Percentiles rank a stretch among this genome's conserved stretches.
Conservation (phyloP, 371 early-diverging fungal species). For the Lichtheimia ramosa region DNA sequence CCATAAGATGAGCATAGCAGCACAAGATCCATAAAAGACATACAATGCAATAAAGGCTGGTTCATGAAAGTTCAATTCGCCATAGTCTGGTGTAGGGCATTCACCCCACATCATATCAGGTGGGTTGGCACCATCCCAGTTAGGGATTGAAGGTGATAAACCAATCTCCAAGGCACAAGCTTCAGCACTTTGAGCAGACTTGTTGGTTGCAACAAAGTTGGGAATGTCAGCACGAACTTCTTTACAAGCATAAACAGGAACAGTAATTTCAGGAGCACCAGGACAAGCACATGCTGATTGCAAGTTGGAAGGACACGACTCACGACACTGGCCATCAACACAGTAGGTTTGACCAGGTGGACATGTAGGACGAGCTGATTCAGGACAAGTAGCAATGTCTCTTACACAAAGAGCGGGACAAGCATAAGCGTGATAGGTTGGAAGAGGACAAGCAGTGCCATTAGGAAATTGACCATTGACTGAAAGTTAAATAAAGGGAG, state of each 20-base stretch:
- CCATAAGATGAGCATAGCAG: slow-evolving; percentile 53
- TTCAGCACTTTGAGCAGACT: slow-evolving; percentile 30
- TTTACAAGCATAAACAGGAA: slow-evolving; percentile 14
- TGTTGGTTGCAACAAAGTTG: slow-evolving; percentile 43
- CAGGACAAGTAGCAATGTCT: slow-evolving; percentile 40
- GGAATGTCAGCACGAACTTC: slow-evolving; percentile 31
- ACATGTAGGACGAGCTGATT: slow-evolving; percentile 33
- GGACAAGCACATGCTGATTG: slow-evolving; percentile 41
- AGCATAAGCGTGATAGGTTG: slow-evolving; percentile 32
- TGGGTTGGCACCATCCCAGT: slow-evolving; percentile 9
- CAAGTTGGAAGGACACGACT: slow-evolving; percentile 28
- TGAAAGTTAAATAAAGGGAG: too few relatives aligned
- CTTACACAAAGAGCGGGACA: slow-evolving; percentile 56
- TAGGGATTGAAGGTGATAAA: slow-evolving; percentile 32
- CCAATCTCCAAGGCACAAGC: slow-evolving; percentile 23
- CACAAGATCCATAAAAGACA: slow-evolving; percentile 61
- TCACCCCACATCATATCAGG: slow-evolving; percentile 45
- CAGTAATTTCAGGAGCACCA: slow-evolving; percentile 30
- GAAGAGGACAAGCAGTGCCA: slow-evolving; percentile 47
- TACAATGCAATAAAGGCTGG: slow-evolving; percentile 48
- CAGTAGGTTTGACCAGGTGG: slow-evolving; percentile 46
- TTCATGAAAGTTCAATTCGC: slow-evolving; percentile 40
- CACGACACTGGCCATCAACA: slow-evolving; percentile 52
- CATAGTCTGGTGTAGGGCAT: slow-evolving; percentile 52
- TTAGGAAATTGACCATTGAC: slow-evolving; percentile 43